Conservation (phyloP, 768 basidiomycete genomes). For the Rhodocollybia butyracea region DNA sequence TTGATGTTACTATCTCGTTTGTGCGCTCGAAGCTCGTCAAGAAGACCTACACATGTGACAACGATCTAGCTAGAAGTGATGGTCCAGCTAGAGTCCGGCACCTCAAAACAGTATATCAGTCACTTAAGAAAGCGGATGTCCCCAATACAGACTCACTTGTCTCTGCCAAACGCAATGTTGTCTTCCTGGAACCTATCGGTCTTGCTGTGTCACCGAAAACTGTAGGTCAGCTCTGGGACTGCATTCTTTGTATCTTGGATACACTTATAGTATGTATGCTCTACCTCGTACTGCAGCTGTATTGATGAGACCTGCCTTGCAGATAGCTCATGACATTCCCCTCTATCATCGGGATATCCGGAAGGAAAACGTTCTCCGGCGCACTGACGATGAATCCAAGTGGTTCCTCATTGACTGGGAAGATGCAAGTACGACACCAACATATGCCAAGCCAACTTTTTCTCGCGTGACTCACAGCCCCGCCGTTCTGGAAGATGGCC, state of each 20-base stretch:
- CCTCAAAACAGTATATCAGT: constrained; percentile 13
- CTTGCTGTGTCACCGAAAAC: neutral
- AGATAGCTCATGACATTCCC: neutral
- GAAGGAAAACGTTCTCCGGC: constrained; percentile 18
- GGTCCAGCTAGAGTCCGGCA: too few relatives aligned
- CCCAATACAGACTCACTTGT: constrained; percentile 11
- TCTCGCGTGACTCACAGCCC: constrained; percentile 17
- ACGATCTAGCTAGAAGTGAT: constrained; percentile 4
- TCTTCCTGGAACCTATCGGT: neutral
- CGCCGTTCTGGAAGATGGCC: constrained; percentile 20
- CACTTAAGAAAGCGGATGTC: constrained; percentile 12
- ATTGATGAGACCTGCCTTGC: neutral
- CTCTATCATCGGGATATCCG: neutral
- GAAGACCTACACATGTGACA: constrained; percentile 14
- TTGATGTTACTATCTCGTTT: neutral
- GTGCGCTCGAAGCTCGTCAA: constrained; percentile 6
- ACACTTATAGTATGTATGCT: neutral
- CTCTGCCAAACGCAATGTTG: neutral
- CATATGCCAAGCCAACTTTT: constrained; percentile 13
- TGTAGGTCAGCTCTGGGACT: neutral
- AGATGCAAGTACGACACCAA: constrained; percentile 21
- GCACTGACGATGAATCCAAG: constrained; percentile 14
- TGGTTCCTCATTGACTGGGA: constrained; percentile 31
- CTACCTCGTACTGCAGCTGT: neutral
- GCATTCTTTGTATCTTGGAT: neutral